Base-by-base conservation (phyloP, 768 basidiomycete genomes). In the Mycena olivaceomarginata region DNA sequence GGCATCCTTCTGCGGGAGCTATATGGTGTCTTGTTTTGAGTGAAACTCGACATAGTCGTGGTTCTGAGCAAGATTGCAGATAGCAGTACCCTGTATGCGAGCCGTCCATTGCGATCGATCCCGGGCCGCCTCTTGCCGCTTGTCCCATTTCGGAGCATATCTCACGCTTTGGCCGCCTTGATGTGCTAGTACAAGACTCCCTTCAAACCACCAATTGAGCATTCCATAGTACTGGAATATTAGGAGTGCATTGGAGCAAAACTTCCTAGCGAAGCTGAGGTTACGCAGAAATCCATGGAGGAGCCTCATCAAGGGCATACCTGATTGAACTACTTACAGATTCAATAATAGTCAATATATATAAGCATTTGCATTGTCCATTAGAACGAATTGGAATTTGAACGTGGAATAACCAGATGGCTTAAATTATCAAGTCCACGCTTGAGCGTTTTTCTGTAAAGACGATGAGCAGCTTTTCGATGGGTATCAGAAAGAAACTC, bases 21-120 rank as follows among this genome's bases (percentile, higher is more conserved):
- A 79, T 86, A 84, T 20, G 90, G 88, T 0, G 92, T 92, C 53
- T 79, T 83, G 15, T 90, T 92, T 80, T 92, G 92, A 69, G 82
- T 66, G 68, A 75, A 20, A 22, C 41, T 67, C 43, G 64, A 67
- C 74, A 75, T 74, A 22, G 66, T 62, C 20, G 43, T 67, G 31
- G 46, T 53, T 39, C 20, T 45, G 9, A 8, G 4, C 40, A 25
- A 66, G 64, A 65, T 65, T 45, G 22, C 63, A 45, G 4, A 37
- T 13, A 10, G 5, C n/a, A n/a, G n/a, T n/a, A n/a, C n/a, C n/a
- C n/a, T n/a, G n/a, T n/a, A n/a, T n/a, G n/a, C n/a, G n/a, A n/a
- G n/a, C n/a, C n/a, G n/a, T n/a, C n/a, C n/a, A n/a, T 5, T 46
- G 31, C 20, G 40, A 71, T 71, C 45, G 51, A 48, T 72, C 41